Conservation (phyloP, 2,329 filamentous ascomycete species). For the Trichoderma asperellum region DNA sequence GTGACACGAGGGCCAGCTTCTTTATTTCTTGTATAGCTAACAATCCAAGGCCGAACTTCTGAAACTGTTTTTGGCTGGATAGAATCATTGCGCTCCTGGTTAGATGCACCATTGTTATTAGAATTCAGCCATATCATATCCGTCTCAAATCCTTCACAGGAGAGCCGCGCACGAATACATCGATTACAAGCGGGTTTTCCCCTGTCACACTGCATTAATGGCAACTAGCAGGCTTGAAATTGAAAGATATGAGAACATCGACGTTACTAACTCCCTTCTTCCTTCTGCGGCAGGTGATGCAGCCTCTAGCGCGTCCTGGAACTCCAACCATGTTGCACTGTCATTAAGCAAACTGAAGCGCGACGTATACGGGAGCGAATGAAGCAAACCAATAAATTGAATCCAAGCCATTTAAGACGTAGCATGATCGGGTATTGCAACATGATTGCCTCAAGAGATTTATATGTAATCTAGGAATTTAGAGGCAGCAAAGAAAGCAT, state of each 20-base stretch:
- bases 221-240: not conserved
- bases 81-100: not conserved
- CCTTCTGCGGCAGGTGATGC: conserved; percentile 29
- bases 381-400: no score
- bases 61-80: not conserved
- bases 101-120: not conserved
- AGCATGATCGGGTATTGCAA: not conserved
- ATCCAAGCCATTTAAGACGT: not conserved
- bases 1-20: not conserved
- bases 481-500: not conserved
- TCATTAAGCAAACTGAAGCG: not conserved
- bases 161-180: not conserved
- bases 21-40: not conserved
- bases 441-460: not conserved
- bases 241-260: not conserved
- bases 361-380: not conserved
- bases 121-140: conserved; percentile 16
- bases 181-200: conserved; percentile 6
- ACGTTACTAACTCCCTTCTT: conserved; percentile 28
- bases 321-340: conserved; percentile 28
- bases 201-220: conserved; percentile 11
- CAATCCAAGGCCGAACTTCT: conserved; percentile 5
- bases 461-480: not conserved
- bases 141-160: conserved; percentile 21
- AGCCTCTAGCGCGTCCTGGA: conserved; percentile 28